Conservation (phyloP, 2,329 filamentous ascomycete species). For the Diplodia seriata region DNA sequence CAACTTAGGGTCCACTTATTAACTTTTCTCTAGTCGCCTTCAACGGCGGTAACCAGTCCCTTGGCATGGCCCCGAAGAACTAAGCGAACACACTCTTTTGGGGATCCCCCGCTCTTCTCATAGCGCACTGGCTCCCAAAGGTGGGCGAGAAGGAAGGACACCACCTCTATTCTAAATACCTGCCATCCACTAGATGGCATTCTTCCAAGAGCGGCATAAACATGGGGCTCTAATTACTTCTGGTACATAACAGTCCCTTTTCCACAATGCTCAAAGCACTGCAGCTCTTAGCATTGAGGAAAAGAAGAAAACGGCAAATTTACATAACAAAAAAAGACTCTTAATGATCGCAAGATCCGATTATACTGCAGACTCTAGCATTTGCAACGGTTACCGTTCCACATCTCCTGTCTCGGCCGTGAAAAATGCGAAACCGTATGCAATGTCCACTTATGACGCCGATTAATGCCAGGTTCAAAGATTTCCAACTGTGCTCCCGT, state of each 20-base stretch:
- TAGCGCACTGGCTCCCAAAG: not conserved
- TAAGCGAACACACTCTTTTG: not conserved
- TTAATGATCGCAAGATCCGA: not conserved
- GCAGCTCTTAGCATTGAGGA: not conserved
- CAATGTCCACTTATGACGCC: not conserved
- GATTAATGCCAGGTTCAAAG: no score
- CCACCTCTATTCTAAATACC: not conserved
- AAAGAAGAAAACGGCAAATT: not conserved
- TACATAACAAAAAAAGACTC: not conserved
- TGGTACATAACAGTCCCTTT: not conserved
- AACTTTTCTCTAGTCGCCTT: conserved; percentile 55
- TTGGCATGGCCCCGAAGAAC: conserved; percentile 59
- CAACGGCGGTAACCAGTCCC: conserved; percentile 58
- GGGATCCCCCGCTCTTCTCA: not conserved
- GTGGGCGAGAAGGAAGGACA: conserved; percentile 4
- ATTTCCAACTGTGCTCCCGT: no score
- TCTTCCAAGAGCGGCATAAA: not conserved
- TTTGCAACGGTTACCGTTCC: not conserved
- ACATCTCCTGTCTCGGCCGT: not conserved
- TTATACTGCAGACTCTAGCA: not conserved
- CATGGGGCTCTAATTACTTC: conserved; percentile 2
- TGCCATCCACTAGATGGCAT: not conserved
- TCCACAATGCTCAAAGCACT: not conserved
- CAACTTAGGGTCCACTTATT: not conserved
- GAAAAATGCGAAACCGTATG: not conserved